These are phyloP conservation scores for Cladophialophora carrionii DNA, from an alignment of 2,329 filamentous ascomycete genomes.

Conservation along the genomic window DNA sequence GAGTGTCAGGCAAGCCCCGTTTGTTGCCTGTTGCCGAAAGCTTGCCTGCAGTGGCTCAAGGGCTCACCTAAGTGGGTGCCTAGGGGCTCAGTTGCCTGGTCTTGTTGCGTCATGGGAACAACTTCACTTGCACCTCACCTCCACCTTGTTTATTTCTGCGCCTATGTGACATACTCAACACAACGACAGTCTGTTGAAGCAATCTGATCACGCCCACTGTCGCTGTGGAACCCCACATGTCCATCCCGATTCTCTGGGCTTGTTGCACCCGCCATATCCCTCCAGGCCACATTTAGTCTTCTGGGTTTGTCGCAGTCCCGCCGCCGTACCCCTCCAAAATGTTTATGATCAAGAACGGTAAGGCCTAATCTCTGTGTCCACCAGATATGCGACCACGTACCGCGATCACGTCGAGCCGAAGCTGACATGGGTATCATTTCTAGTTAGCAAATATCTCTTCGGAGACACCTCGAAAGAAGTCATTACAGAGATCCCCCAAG, in stretches of 20 bases:
- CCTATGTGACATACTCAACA: not conserved
- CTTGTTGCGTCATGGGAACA: conserved; percentile 27
- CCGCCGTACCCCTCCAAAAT: conserved; percentile 44
- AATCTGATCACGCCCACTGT: not conserved
- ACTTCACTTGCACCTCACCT: conserved; percentile 10
- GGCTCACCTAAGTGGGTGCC: too few relatives aligned
- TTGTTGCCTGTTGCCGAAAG: conserved; percentile 10
- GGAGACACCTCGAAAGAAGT: conserved; percentile 86
- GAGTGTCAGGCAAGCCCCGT: conserved; percentile 4
- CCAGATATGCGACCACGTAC: conserved; percentile 14
- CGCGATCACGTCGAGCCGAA: conserved; percentile 7
- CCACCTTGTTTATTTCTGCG: conserved; percentile 3
- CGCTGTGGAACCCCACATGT: not conserved
- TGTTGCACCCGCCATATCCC: not conserved
- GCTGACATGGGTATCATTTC: conserved; percentile 15
- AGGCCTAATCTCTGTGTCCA: conserved; percentile 41
- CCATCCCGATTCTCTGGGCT: not conserved
- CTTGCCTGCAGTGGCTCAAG: conserved; percentile 5
- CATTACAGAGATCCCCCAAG: conserved; percentile 90
- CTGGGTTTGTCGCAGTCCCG: not conserved
- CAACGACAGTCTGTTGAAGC: not conserved
- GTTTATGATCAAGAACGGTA: conserved; percentile 63
- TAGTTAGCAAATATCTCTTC: conserved; percentile 92
- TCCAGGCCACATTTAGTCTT: not conserved
- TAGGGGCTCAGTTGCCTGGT: conserved; percentile 7